Evolutionary conservation across 306 rosid species (phyloP), one percentile per base, ranked within the genome.

Genomic region (Senna siamea): DNA sequence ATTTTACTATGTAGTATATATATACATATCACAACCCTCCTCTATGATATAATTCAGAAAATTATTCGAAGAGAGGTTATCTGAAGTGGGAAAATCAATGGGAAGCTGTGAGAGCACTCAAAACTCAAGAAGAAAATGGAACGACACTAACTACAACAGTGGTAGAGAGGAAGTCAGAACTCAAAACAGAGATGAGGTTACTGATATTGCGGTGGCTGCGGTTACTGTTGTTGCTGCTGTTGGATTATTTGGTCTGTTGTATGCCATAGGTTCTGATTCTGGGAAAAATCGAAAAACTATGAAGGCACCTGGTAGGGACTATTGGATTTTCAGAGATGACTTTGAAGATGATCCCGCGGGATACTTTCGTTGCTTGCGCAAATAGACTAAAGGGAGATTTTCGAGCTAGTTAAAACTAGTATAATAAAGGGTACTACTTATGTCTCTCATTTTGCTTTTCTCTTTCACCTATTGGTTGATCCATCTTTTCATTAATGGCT

Each of bases 261-360:
- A 0, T 41, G 1, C 7, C 47, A 2, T 41, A 9, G 13, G 43
- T 34, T 60, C 66, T 60, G 46, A 6, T n/a, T 60, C 66, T 41
- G 47, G 2, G 0, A 53, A 66, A 37, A 22, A 7, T 11, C 26
- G 50, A 43, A 83, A 63, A 13, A 80, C 72, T 0, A 73, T 73
- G 82, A 83, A 73, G 15, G 80, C 80, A 18, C 84, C 84, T 0
- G 80, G 71, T 15, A 73, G 75, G 23, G 2, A 73, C 12, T 0
- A 0, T 30, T 12, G 56, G 10, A 83, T 76, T 1, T 38, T 9
- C 47, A 46, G 82, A 38, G 55, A 47, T 3, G 74, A 55, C 20
- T 83, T 83, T 23, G 82, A 79, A 15, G 0, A 8, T 15, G 64
- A 80, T 59, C 84, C 84, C 0, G 11, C 34, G 4, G 0, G 5